phyloP scores from a whole-genome alignment of 176 grass and related monocot species.

The Aegilops speltoides region DNA sequence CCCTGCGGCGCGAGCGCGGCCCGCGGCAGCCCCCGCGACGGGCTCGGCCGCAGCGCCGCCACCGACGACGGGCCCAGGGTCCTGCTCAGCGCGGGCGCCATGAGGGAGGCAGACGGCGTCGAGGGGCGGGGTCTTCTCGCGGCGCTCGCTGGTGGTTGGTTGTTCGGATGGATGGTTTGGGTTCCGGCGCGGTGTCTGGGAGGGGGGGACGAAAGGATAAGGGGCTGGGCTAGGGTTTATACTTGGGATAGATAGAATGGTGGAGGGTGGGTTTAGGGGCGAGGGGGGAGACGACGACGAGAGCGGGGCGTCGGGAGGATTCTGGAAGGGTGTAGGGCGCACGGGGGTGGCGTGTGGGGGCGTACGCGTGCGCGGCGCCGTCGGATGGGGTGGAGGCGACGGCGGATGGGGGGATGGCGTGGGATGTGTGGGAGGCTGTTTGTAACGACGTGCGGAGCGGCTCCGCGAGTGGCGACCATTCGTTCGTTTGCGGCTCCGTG shows the following conservation, averaged over 20 bases:
- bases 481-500: too few relatives aligned
- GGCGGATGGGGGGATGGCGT: background rate
- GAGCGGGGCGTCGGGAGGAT: constrained; percentile 23
- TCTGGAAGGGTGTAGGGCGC: constrained; percentile 34
- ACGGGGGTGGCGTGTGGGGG: constrained; percentile 28
- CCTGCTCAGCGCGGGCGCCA: constrained; percentile 62
- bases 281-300: constrained; percentile 22
- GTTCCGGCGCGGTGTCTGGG: constrained; percentile 2
- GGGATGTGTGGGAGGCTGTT: background rate
- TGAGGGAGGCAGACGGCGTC: background rate
- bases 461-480: too few relatives aligned
- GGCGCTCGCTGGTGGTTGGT: background rate
- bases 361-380: background rate
- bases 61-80: constrained; percentile 57
- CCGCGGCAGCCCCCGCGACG: background rate
- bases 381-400: constrained; percentile 17
- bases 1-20: constrained; percentile 25
- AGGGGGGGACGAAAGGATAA: constrained; percentile 37
- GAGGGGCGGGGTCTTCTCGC: background rate
- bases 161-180: background rate
- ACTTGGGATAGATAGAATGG: background rate
- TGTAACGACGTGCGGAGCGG: too few relatives aligned
- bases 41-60: constrained; percentile 47
- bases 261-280: constrained; percentile 28
- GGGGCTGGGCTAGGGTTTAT: constrained; percentile 56